A percentile compares a stretch with the other conserved stretches of the same genome.
Conservation (phyloP, 2,329 filamentous ascomycete genomes). For the Orbilia blumenaviensis region DNA sequence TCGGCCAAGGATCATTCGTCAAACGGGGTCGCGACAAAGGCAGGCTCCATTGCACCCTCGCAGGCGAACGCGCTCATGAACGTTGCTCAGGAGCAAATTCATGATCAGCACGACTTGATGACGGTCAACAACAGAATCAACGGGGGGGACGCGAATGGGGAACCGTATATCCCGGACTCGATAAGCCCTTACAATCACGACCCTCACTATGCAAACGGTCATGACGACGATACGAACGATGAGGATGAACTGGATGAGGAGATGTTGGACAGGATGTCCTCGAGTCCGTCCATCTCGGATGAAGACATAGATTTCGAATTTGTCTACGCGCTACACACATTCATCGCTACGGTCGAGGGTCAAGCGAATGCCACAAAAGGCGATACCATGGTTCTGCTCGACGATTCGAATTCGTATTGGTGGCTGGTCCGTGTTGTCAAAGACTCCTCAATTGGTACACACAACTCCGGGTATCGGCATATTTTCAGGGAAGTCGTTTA, state of each 20-base stretch:
- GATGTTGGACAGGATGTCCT: conserved; percentile 98
- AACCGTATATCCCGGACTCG: conserved; percentile 63
- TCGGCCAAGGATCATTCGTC: conserved; percentile 83
- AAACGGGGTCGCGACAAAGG: conserved; percentile 64
- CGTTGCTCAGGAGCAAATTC: conserved; percentile 77
- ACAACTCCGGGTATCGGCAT: conserved; percentile 55
- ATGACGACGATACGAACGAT: conserved; percentile 67
- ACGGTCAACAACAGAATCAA: conserved; percentile 65
- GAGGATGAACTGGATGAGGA: conserved; percentile 85
- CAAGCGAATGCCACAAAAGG: conserved; percentile 98
- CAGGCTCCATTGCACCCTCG: conserved; percentile 73
- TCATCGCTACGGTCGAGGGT: conserved; percentile 95
- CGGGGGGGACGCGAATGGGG: conserved; percentile 70
- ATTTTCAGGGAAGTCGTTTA: background rate
- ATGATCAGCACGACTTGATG: conserved; percentile 71
- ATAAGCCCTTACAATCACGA: conserved; percentile 61
- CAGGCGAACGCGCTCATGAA: conserved; percentile 85
- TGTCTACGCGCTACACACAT: conserved; percentile 97
- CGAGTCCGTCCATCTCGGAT: conserved; percentile 79
- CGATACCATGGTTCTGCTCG: conserved; percentile 96
- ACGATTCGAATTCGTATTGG: conserved; percentile 99
- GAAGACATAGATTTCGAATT: conserved; percentile 99
- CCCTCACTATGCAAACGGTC: conserved; percentile 70
- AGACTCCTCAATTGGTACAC: conserved; percentile 90
- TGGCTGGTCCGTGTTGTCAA: conserved; percentile 98